These are phyloP conservation scores for Claviceps citrina DNA, from an alignment of 2,329 filamentous ascomycete genomes.

Conservation along the genomic window DNA sequence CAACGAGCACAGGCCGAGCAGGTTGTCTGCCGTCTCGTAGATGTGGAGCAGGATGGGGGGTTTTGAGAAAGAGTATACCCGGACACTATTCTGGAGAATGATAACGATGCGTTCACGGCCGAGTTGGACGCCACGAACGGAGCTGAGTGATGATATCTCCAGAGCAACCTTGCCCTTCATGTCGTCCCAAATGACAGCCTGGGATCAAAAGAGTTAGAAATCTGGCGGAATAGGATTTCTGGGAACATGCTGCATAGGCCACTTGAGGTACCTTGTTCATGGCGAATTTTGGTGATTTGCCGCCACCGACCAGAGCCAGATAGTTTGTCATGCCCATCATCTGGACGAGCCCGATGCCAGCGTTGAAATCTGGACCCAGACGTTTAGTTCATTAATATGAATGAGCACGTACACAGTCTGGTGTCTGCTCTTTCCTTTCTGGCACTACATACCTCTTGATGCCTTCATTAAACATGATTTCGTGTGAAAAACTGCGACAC, in stretches of 20 bases:
- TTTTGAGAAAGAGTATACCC: constrained; percentile 65
- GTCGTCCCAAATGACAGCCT: constrained; percentile 87
- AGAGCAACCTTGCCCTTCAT: constrained; percentile 54
- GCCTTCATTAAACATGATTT: constrained; percentile 55
- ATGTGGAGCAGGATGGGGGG: constrained; percentile 54
- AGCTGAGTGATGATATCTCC: constrained; percentile 68
- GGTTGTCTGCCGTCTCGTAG: constrained; percentile 79
- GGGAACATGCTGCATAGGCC: background rate
- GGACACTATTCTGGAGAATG: constrained; percentile 65
- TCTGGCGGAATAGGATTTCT: background rate
- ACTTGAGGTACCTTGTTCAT: constrained; percentile 54
- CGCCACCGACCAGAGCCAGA: constrained; percentile 77
- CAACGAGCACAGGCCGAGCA: constrained; percentile 63
- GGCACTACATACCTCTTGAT: constrained; percentile 24
- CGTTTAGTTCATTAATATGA: background rate
- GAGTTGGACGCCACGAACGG: constrained; percentile 66
- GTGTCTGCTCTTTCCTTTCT: background rate
- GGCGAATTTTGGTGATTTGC: constrained; percentile 69
- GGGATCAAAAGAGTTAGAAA: background rate
- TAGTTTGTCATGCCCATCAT: constrained; percentile 83
- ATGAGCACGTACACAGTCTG: background rate
- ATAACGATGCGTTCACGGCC: constrained; percentile 64
- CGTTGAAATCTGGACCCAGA: constrained; percentile 49
- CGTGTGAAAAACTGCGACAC: constrained; percentile 49
- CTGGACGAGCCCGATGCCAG: constrained; percentile 65